Percentiles rank a stretch among this genome's conserved stretches.
These are phyloP conservation scores for Balansia obtecta DNA, from an alignment of 2,329 filamentous ascomycete genomes.

Conservation along the genomic window DNA sequence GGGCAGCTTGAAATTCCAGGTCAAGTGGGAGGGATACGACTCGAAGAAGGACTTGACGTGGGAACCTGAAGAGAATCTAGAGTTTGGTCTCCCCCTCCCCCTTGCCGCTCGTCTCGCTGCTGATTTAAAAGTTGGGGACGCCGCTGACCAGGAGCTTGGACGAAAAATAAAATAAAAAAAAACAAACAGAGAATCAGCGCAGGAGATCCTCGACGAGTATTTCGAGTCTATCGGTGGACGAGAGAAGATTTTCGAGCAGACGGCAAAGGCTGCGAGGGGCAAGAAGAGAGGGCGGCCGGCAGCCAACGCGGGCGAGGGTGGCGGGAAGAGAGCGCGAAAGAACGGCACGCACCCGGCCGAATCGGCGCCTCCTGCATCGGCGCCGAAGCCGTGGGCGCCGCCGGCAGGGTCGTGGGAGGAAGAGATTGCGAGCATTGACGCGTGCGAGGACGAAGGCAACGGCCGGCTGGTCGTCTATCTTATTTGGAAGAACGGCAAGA, in stretches of 20 bases:
- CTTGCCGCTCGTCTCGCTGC: no score
- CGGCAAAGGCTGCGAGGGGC: conserved; percentile 33
- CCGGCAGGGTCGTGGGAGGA: conserved; percentile 70
- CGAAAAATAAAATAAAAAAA: no score
- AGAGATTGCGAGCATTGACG: conserved; percentile 56
- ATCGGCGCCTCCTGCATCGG: conserved; percentile 33
- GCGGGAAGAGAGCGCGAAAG: conserved; percentile 32
- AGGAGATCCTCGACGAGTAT: conserved; percentile 52
- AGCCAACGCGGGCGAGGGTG: conserved; percentile 24
- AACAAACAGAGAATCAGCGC: conserved; percentile 38
- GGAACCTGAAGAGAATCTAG: conserved; percentile 60
- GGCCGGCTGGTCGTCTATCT: conserved; percentile 54
- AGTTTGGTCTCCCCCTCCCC: conserved; percentile 11
- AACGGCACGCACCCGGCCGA: conserved; percentile 37
- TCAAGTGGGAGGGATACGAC: conserved; percentile 74
- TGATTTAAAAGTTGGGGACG: no score
- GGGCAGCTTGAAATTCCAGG: conserved; percentile 48
- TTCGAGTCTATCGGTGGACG: conserved; percentile 50
- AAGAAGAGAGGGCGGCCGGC: conserved; percentile 45
- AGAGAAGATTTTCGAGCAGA: conserved; percentile 38
- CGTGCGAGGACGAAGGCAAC: conserved; percentile 51
- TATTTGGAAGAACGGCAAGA: conserved; percentile 60
- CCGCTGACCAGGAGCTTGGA: neutral
- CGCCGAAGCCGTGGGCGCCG: conserved; percentile 44
- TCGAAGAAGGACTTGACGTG: conserved; percentile 60